Conservation (phyloP, 2,329 filamentous ascomycete genomes). For the Hymenoscyphus fraxineus region DNA sequence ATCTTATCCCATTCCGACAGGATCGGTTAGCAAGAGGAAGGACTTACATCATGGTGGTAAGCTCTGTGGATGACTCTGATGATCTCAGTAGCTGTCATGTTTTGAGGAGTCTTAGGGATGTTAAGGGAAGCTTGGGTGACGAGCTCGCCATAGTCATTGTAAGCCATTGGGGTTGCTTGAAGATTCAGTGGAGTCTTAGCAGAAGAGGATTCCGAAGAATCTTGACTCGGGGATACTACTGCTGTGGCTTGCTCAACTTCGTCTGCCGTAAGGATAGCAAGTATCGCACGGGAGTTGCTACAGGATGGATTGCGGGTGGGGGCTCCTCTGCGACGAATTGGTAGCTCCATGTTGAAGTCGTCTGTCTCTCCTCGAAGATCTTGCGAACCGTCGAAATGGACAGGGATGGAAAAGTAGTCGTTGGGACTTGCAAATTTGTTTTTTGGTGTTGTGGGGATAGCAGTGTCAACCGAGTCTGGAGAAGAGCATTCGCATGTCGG, state of each 20-base stretch:
- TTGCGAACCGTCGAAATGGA: background rate
- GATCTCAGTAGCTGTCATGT: conserved; percentile 25
- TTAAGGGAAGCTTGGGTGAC: conserved; percentile 20
- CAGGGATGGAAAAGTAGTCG: conserved; percentile 8
- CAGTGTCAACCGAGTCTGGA: background rate
- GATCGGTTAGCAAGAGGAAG: too few species aligned
- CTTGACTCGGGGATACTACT: background rate
- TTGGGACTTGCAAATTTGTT: background rate
- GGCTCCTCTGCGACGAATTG: background rate
- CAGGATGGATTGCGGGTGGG: background rate
- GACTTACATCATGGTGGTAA: conserved; percentile 30
- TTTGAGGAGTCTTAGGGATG: conserved; percentile 5
- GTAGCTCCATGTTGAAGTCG: conserved; percentile 1
- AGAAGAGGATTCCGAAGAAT: background rate
- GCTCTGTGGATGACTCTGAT: conserved; percentile 29
- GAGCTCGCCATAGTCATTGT: conserved; percentile 33
- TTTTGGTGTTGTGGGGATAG: background rate
- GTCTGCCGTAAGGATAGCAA: background rate
- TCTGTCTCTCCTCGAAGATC: background rate
- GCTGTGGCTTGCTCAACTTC: background rate
- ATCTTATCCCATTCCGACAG: background rate
- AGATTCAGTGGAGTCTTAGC: background rate
- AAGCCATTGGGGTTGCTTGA: conserved; percentile 19
- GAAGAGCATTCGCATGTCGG: background rate
- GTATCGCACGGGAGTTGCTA: background rate